Evolutionary conservation across 169 alveolate species (phyloP), one percentile per base, ranked within the genome.

Genomic region (Plasmodium vinckei): DNA sequence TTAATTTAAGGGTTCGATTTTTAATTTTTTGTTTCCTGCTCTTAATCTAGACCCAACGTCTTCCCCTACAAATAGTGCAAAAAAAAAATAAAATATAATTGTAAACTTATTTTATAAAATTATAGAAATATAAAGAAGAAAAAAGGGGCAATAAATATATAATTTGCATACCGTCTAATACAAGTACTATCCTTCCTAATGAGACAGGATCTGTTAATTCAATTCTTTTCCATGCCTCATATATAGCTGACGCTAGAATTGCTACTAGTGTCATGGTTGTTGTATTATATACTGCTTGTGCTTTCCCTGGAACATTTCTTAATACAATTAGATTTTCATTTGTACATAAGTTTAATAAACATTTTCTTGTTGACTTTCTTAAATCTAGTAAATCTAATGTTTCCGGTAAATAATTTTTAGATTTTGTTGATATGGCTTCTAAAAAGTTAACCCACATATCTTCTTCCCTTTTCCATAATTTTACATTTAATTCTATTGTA

Each of bases 401-500:
- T 39, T 82, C 89, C 5, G 75, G 75, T 21, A 89, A 42, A 64
- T 60, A 53, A 53, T 84, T 64, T 72, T 60, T 47, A 61, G 84
- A 60, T 92, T 49, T 87, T 53, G 94, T 70, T 54, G 97, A 94
- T 59, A 94, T 65, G 70, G 92, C 95, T 87, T 95, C 97, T 86
- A 93, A 94, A 70, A 94, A 88, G 56, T 91, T 91, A 60, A 94
- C 90, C 98, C 95, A 96, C 97, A 91, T 94, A 88, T 95, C 96
- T 92, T 95, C 97, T 91, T 96, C 98, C 59, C 98, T 87, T 46
- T 92, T 94, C 98, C 98, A 96, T 42, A 95, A 13, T 59, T 94
- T 92, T 13, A 95, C 97, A 56, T 95, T 96, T 49, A 96, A 75
- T 59, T 95, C 98, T 63, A 93, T 90, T 0, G 98, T 96, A 47